Percentiles rank a stretch among this genome's conserved stretches.
phyloP scores from a whole-genome alignment of 345 rosid genomes.

The Lepidium didymum region DNA sequence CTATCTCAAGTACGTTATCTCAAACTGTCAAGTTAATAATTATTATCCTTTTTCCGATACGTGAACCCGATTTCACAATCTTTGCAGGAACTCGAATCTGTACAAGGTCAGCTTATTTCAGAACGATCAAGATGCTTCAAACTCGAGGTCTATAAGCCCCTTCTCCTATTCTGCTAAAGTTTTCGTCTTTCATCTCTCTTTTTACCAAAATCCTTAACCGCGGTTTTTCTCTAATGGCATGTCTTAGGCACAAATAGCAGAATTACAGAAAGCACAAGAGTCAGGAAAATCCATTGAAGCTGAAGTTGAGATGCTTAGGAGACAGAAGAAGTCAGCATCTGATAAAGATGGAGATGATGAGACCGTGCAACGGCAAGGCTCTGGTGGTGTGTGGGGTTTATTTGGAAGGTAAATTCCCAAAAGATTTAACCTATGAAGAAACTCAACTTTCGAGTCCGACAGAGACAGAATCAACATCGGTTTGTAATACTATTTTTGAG shows the following conservation, averaged over 20 bases:
- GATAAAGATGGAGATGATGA: conserved; percentile 58
- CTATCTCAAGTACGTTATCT: conserved; percentile 58
- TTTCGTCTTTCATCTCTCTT: too few species aligned
- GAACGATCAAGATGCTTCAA: conserved; percentile 99
- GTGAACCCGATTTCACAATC: background rate
- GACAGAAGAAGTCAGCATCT: conserved; percentile 63
- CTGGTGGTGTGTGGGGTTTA: conserved; percentile 88
- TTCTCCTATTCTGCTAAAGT: too few species aligned
- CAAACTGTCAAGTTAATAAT: background rate
- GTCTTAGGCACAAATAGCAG: conserved; percentile 82
- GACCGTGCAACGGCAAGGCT: conserved; percentile 51
- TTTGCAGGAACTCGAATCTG: conserved; percentile 78
- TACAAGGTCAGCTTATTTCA: conserved; percentile 76
- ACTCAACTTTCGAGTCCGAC: background rate
- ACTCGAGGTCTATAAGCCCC: conserved; percentile 57
- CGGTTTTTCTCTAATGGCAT: background rate
- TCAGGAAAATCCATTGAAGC: conserved; percentile 64
- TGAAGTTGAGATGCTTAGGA: conserved; percentile 77
- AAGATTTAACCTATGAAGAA: background rate
- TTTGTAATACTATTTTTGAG: conserved; percentile 7
- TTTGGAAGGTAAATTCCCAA: conserved; percentile 37
- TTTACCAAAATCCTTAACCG: background rate
- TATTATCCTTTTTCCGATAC: background rate
- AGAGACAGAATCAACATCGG: background rate
- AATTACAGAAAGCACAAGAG: conserved; percentile 74